These are phyloP conservation scores for Backusella circina DNA, from an alignment of 192 early-diverging fungal genomes.

Conservation along the genomic window DNA sequence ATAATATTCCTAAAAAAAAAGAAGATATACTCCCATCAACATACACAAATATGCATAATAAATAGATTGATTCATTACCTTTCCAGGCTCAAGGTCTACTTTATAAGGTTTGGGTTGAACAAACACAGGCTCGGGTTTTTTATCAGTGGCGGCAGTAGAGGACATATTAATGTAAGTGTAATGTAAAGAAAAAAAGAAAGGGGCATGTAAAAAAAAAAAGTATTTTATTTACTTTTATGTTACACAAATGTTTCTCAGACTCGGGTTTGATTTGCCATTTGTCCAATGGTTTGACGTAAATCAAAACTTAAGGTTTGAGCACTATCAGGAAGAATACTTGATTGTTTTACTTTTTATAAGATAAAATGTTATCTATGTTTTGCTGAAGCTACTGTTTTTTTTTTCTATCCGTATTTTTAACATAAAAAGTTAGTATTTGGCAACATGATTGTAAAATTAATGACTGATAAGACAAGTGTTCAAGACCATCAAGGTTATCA, in stretches of 20 bases:
- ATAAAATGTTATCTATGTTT: too few species aligned
- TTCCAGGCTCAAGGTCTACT: slow-evolving; percentile 17
- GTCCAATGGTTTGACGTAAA: background rate
- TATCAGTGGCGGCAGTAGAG: background rate
- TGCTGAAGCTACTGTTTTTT: too few species aligned
- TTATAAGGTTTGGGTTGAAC: slow-evolving; percentile 20
- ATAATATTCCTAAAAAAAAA: slow-evolving; percentile 17
- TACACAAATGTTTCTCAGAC: background rate
- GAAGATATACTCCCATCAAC: background rate
- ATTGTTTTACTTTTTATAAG: too few species aligned
- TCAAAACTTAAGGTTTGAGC: background rate
- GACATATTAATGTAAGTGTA: slow-evolving; percentile 17
- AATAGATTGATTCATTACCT: background rate
- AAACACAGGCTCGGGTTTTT: background rate
- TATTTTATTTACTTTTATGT: background rate
- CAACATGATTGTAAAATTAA: too few species aligned
- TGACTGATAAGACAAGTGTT: too few species aligned
- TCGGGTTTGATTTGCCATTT: background rate
- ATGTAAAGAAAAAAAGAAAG: background rate
- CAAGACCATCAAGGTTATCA: too few species aligned
- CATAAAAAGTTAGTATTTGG: too few species aligned
- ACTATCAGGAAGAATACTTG: background rate
- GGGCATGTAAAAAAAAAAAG: background rate
- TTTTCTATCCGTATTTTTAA: too few species aligned
- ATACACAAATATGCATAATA: background rate